Conservation (phyloP, 495 filamentous ascomycete genomes). For the Chaetomium tenue region DNA sequence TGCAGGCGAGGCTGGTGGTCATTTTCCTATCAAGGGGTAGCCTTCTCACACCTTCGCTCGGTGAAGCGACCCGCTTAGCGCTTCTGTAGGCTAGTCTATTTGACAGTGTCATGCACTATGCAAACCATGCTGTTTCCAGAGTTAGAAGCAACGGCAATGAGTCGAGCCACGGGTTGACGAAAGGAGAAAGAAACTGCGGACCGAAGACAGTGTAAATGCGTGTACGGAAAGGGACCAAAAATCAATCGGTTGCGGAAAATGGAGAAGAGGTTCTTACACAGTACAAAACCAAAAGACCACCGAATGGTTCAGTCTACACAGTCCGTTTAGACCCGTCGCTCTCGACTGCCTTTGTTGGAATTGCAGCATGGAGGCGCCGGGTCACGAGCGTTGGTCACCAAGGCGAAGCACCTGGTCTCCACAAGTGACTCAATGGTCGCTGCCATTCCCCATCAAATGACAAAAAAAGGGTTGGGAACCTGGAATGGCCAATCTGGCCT, state of each 20-base stretch:
- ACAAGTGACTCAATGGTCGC: conserved; percentile 5
- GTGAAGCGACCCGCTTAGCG: no score
- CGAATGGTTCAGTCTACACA: not conserved
- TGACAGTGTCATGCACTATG: no score
- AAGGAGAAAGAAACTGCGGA: not conserved
- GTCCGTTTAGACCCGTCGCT: not conserved
- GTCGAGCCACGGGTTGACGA: no score
- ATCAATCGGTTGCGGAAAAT: not conserved
- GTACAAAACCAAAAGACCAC: no score
- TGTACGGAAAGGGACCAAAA: not conserved
- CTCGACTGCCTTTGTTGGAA: not conserved
- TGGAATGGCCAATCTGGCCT: not conserved
- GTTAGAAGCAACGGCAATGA: no score
- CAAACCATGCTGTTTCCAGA: no score
- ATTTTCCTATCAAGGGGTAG: no score
- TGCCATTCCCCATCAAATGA: not conserved
- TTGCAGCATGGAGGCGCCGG: not conserved
- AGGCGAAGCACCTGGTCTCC: conserved; percentile 2
- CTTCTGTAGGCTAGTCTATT: no score
- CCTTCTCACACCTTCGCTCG: no score
- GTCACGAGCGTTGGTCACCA: conserved; percentile 8
- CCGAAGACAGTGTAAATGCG: not conserved
- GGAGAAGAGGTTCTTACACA: not conserved
- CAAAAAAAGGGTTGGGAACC: not conserved
- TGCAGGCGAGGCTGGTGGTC: no score